These are phyloP conservation scores for Xylariales sp. DNA, from an alignment of 2,329 filamentous ascomycete species.

Conservation along the genomic window DNA sequence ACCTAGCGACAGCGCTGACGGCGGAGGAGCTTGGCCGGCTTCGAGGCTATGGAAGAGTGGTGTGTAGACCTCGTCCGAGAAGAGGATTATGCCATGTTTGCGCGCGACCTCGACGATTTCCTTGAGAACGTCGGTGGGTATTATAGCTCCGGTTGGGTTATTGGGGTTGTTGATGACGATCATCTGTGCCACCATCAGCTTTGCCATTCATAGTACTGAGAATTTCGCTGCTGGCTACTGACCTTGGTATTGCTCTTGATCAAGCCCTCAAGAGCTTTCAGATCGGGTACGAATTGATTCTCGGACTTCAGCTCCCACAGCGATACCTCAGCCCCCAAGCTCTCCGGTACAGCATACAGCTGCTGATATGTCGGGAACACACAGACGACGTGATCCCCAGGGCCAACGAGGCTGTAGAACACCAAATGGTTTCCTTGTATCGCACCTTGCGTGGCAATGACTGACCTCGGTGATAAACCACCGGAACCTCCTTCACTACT, in stretches of 20 bases:
- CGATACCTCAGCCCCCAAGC: constrained; percentile 70
- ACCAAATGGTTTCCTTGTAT: constrained; percentile 82
- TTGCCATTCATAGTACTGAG: constrained; percentile 28
- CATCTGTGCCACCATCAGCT: constrained; percentile 31
- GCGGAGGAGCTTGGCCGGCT: constrained; percentile 45
- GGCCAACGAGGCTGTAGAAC: constrained; percentile 66
- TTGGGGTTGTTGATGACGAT: constrained; percentile 67
- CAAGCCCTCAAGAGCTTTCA: constrained; percentile 60
- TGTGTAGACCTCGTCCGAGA: constrained; percentile 79
- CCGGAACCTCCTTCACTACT: constrained; percentile 45
- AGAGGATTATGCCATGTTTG: constrained; percentile 58
- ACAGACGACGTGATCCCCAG: constrained; percentile 79
- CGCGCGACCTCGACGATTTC: constrained; percentile 60
- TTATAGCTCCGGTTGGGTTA: constrained; percentile 73
- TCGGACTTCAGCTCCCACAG: constrained; percentile 67
- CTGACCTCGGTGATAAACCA: constrained; percentile 44
- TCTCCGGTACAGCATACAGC: constrained; percentile 69
- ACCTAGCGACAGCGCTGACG: constrained; percentile 65
- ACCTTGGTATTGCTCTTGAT: constrained; percentile 69
- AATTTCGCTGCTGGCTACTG: constrained; percentile 59
- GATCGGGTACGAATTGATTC: constrained; percentile 62
- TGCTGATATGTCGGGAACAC: constrained; percentile 87
- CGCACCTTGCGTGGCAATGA: constrained; percentile 74
- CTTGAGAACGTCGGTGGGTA: constrained; percentile 56
- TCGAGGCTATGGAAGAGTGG: constrained; percentile 70